Conservation (phyloP, 2,329 filamentous ascomycete genomes). For the Trichophyton equinum region DNA sequence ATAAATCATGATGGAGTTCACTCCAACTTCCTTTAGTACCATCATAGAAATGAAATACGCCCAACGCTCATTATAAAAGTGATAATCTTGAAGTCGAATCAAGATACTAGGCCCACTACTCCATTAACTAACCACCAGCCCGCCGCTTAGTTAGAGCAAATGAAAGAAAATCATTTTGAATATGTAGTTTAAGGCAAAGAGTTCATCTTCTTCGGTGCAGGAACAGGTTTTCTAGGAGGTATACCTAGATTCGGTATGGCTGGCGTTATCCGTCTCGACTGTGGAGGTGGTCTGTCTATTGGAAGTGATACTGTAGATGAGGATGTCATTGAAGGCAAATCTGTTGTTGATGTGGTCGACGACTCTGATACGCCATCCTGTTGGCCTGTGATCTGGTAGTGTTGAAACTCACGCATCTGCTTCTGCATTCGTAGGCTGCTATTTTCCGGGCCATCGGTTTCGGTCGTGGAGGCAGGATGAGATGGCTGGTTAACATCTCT, state of each 20-base stretch:
- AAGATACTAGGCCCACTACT: background rate
- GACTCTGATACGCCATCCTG: background rate
- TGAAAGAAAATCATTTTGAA: background rate
- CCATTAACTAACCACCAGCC: background rate
- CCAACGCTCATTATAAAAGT: background rate
- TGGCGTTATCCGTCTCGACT: slow-evolving; percentile 5
- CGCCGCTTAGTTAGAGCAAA: background rate
- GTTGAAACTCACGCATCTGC: background rate
- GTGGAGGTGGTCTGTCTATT: background rate
- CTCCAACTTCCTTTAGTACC: background rate
- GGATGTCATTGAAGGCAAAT: background rate
- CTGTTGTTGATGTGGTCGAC: background rate
- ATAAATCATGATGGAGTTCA: background rate
- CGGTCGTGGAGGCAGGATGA: background rate
- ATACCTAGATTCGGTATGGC: slow-evolving; percentile 7
- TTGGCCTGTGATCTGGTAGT: background rate
- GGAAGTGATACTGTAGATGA: background rate
- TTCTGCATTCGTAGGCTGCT: background rate
- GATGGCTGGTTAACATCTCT: background rate
- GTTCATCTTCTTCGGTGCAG: slow-evolving; percentile 1
- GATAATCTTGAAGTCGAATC: background rate
- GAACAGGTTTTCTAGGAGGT: slow-evolving; percentile 10
- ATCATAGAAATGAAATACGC: background rate
- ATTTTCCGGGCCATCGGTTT: background rate
- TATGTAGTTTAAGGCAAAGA: background rate